phyloP scores from a whole-genome alignment of 768 basidiomycete species.

The Lepiota brunneoincarnata region DNA sequence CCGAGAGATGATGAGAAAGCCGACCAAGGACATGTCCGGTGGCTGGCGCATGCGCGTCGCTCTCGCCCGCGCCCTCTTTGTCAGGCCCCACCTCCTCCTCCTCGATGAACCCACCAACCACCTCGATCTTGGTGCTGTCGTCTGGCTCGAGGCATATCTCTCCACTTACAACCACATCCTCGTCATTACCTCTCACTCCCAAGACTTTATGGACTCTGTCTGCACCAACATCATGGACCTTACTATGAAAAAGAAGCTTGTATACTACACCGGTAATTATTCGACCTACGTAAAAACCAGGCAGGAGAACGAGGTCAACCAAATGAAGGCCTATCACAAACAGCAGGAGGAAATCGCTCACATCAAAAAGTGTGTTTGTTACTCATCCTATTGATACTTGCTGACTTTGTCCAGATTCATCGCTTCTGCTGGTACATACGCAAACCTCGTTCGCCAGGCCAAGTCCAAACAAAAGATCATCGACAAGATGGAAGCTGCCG shows the following conservation, averaged over 20 bases:
- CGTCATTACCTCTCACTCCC: slow-evolving; percentile 97
- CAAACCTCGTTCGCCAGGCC: slow-evolving; percentile 97
- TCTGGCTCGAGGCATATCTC: slow-evolving; percentile 98
- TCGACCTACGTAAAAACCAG: slow-evolving; percentile 96
- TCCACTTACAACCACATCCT: slow-evolving; percentile 99
- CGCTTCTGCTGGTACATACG: slow-evolving; percentile 98
- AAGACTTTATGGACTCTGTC: slow-evolving; percentile 97
- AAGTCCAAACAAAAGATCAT: slow-evolving; percentile 99
- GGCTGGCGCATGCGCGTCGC: slow-evolving; percentile 99
- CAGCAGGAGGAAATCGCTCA: slow-evolving; percentile 98
- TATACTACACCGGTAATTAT: slow-evolving; percentile 97
- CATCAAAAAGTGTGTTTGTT: slow-evolving; percentile 81
- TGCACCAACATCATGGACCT: slow-evolving; percentile 99
- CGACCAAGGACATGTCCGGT: slow-evolving; percentile 98
- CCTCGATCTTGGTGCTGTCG: slow-evolving; percentile 95
- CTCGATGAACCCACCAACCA: slow-evolving; percentile 94
- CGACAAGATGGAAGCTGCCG: slow-evolving; percentile 99
- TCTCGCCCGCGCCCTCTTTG: slow-evolving; percentile 90
- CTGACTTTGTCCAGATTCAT: slow-evolving; percentile 66
- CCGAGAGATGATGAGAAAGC: slow-evolving; percentile 89
- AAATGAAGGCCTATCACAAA: slow-evolving; percentile 99
- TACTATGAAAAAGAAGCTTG: slow-evolving; percentile 85
- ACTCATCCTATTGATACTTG: not conserved
- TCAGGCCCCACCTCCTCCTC: slow-evolving; percentile 93
- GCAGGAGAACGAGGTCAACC: slow-evolving; percentile 97